These are phyloP conservation scores for Fusarium sp. DNA, from an alignment of 2,329 filamentous ascomycete genomes.

Conservation along the genomic window DNA sequence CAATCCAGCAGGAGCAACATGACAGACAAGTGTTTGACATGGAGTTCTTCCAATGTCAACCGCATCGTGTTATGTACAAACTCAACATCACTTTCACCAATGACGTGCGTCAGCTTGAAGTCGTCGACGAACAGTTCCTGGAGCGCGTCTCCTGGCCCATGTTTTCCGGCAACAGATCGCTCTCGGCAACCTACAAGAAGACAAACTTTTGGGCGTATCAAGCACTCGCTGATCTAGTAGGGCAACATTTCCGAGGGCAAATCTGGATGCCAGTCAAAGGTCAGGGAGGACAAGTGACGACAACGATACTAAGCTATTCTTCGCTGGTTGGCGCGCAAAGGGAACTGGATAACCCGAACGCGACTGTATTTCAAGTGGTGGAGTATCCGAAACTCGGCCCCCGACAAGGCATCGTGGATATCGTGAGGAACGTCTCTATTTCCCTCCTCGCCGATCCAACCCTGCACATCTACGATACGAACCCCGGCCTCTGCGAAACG, in stretches of 20 bases:
- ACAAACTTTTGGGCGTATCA: background rate
- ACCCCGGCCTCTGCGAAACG: background rate
- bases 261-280: background rate
- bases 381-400: background rate
- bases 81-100: background rate
- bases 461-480: background rate
- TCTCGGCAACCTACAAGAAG: background rate
- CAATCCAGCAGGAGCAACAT: background rate
- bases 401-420: background rate
- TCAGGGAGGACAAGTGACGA: background rate
- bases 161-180: background rate
- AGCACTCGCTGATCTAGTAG: background rate
- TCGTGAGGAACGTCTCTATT: background rate
- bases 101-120: background rate
- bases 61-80: background rate
- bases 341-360: background rate
- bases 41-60: background rate
- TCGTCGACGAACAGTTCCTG: background rate
- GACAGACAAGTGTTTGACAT: background rate
- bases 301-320: background rate
- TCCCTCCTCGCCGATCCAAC: background rate
- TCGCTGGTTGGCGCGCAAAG: background rate
- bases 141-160: background rate
- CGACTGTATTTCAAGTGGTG: background rate
- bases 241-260: background rate